Evolutionary conservation across 441 rosid genomes (phyloP).

Genomic region (Viola pubescens): DNA sequence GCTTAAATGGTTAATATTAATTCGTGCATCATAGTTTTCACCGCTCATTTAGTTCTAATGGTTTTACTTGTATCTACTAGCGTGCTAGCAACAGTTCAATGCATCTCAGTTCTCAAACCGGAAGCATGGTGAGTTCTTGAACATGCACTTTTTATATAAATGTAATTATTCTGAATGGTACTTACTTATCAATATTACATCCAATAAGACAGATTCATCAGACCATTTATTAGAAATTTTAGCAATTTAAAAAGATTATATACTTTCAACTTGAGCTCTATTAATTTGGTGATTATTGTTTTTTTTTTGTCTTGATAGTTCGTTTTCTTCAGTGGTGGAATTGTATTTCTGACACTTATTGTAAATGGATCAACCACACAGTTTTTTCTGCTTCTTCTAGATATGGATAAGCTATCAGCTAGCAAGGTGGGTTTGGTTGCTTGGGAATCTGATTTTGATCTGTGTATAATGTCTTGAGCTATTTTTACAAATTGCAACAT

Average conservation of each 20-base stretch:
- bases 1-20: too few relatives aligned
- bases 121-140: constrained; percentile 58
- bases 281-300: constrained; percentile 11
- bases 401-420: constrained; percentile 57
- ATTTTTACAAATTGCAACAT: too few relatives aligned
- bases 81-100: constrained; percentile 51
- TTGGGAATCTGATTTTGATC: background rate
- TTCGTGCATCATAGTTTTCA: background rate
- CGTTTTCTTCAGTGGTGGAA: constrained; percentile 89
- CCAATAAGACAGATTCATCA: too few relatives aligned
- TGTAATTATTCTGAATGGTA: background rate
- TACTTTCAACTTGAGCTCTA: background rate
- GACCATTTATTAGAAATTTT: background rate
- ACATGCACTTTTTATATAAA: constrained; percentile 4
- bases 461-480: too few relatives aligned
- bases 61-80: constrained; percentile 30
- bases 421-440: constrained; percentile 44
- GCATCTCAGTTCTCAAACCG: constrained; percentile 55
- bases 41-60: background rate
- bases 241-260: background rate
- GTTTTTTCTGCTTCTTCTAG: constrained; percentile 57
- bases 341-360: constrained; percentile 80
- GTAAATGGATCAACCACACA: constrained; percentile 91
- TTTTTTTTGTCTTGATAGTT: constrained; percentile 39
- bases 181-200: background rate